Evolutionary conservation across 441 rosid genomes (phyloP), one percentile per base, ranked within the genome.

Genomic region (Lepidium campestre): DNA sequence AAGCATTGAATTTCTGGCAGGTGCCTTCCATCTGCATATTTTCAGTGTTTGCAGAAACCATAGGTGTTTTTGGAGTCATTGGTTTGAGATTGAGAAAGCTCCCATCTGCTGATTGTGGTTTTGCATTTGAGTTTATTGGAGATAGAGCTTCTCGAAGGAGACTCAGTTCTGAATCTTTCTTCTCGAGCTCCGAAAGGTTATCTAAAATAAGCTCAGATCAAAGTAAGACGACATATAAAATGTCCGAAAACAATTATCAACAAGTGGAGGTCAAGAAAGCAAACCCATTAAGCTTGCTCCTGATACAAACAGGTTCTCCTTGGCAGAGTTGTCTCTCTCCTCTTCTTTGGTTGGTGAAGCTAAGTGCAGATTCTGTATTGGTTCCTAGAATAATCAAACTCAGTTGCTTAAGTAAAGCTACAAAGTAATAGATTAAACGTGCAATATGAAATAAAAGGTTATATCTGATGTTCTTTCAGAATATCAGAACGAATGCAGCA

Each of bases 141-240:
- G 96, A 81, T 14, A 90, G 84, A 41, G 80, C 89, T 63, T 78
- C 80, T 57, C 92, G 78, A 14, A 72, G 40, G 49, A 92, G 88
- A 77, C 75, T 83, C 18, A 18, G 22, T 67, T 71, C 72, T 11
- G 9, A 64, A 50, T 63, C 46, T 57, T 17, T 66, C 57, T 74
- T 78, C 20, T 74, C 74, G 45, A 60, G 49, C 54, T 53, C 64
- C 18, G 45, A 37, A 47, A 41, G 31, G 54, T 68, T 71, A 58
- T 57, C 91, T 80, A 54, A 36, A 39, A 68, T 53, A 40, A 55
- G 35, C 53, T n/a, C 55, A 62, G 20, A 56, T 15, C 31, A 22
- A 48, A 54, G 68, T 23, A 13, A 41, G 39, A 10, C 44, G 10
- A 9, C 7, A 15, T 14, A 37, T 1, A 17, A 45, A 7, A 39